phyloP scores from a whole-genome alignment of 805 yeast species.

The Candida stauntonica region DNA sequence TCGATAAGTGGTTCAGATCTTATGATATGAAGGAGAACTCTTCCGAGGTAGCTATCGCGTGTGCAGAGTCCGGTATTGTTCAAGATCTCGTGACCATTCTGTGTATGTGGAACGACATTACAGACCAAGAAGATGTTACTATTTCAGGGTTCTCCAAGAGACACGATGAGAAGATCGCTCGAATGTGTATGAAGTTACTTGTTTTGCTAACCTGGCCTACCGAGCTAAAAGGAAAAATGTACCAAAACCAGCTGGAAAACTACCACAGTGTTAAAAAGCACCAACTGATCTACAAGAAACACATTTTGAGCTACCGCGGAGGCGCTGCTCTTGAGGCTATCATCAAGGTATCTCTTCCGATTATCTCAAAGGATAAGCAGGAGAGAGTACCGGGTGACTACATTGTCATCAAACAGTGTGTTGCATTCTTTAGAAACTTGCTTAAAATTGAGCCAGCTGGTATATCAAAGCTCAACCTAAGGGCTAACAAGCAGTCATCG shows the following conservation, averaged over 20 bases:
- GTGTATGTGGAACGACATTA: conserved; percentile 60
- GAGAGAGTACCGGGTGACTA: conserved; percentile 70
- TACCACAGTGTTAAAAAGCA: conserved; percentile 59
- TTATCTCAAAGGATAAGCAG: conserved; percentile 43
- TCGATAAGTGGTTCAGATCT: conserved; percentile 80
- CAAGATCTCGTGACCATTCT: conserved; percentile 74
- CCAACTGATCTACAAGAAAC: conserved; percentile 69
- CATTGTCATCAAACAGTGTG: conserved; percentile 63
- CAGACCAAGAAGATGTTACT: conserved; percentile 22
- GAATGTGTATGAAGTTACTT: conserved; percentile 71
- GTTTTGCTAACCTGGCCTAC: conserved; percentile 87
- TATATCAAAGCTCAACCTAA: conserved; percentile 42
- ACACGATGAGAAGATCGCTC: conserved; percentile 54
- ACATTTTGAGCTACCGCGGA: conserved; percentile 49
- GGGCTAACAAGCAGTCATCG: conserved; percentile 29
- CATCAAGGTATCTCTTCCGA: conserved; percentile 62
- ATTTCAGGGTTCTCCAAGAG: conserved; percentile 31
- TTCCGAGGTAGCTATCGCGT: conserved; percentile 83
- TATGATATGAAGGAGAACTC: conserved; percentile 71
- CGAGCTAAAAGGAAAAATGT: conserved; percentile 45
- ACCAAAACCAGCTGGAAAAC: conserved; percentile 51
- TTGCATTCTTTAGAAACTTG: conserved; percentile 75
- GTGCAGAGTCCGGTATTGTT: conserved; percentile 75
- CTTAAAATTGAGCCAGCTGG: conserved; percentile 71
- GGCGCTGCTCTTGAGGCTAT: conserved; percentile 68